Base-by-base conservation (phyloP, 208 protist genomes). In the Leishmania gerbilli region DNA sequence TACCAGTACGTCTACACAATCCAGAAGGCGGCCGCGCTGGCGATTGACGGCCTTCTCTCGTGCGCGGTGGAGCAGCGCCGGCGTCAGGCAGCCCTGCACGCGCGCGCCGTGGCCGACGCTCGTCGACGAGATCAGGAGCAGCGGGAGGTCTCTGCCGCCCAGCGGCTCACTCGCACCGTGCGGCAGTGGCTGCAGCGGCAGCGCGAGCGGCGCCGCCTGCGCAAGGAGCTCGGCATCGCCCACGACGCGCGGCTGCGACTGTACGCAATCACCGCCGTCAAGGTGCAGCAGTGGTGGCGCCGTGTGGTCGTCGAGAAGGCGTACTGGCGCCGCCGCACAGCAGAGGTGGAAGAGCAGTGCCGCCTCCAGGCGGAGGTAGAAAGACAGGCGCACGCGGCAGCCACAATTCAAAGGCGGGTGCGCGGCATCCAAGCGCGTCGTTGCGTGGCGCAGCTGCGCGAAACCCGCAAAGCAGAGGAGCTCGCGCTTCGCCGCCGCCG, bases 251-350 rank as follows among this genome's bases (percentile, higher is more conserved):
- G 87, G 37, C 79, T 95, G 21, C 79, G 64, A 15, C 47, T 85
- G 40, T 89, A 87, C 47, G 78, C 62, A 40, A 76, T 77, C 67
- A 87, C 83, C 19, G 72, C 87, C 9, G 83, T 91, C 11, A 68
- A 91, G 37, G 74, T 95, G 79, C 81, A 92, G 86, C 92, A 88
- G 11, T 95, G 92, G 92, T 95, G 92, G 92, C 83, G 86, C 1
- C 42, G 81, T 45, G 72, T 89, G 47, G 79, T 76, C 27, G 80
- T 77, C 47, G 82, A 81, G 37, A 86, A 84, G 77, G 84, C 84
- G 58, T 94, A 95, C 82, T 95, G 92, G 92, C 87, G 81, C 19
- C 81, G 79, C 7, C 90, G 90, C 37, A 83, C 40, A 15, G 45
- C 40, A 3, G 89, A 93, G 67, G 75, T 95, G 15, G 76, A 31